Conservation (phyloP, 306 rosid genomes). For the Arachis hypogaea region DNA sequence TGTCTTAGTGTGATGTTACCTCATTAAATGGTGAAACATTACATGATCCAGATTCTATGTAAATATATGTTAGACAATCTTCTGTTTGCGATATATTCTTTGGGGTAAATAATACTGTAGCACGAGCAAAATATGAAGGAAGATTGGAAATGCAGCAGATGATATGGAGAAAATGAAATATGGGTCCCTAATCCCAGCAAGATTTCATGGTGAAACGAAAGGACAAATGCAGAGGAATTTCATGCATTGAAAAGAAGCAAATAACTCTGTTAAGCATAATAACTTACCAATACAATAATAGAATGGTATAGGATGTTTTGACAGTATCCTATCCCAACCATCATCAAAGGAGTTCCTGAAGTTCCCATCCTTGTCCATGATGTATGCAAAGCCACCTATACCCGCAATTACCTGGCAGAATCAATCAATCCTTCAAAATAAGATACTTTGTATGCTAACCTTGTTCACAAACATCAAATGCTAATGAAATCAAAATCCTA, state of each 20-base stretch:
- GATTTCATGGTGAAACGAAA: not conserved
- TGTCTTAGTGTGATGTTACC: not conserved
- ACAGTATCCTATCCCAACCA: slow-evolving; percentile 95
- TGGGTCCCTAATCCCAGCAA: slow-evolving; percentile 5
- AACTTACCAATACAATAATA: slow-evolving; percentile 89
- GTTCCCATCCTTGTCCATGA: slow-evolving; percentile 93
- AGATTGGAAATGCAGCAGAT: slow-evolving; percentile 20
- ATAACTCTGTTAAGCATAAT: slow-evolving; percentile 7
- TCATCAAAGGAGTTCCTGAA: slow-evolving; percentile 95
- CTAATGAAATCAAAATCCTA: not conserved
- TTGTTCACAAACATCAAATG: not conserved
- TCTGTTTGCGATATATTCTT: slow-evolving; percentile 1
- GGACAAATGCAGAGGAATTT: slow-evolving; percentile 21
- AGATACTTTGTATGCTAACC: slow-evolving; percentile 28
- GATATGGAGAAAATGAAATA: slow-evolving; percentile 9
- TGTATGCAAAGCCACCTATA: slow-evolving; percentile 85
- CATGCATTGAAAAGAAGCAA: slow-evolving; percentile 12
- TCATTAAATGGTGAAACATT: slow-evolving; percentile 9
- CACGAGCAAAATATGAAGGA: slow-evolving; percentile 27
- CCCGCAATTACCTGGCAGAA: slow-evolving; percentile 77
- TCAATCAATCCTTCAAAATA: slow-evolving; percentile 23
- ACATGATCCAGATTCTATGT: not conserved
- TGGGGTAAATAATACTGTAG: slow-evolving; percentile 6
- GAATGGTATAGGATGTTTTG: slow-evolving; percentile 96
- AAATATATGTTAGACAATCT: slow-evolving; percentile 2